Percentiles rank a stretch among this genome's conserved stretches.
These are phyloP conservation scores for Calonectria montana DNA, from an alignment of 2,329 filamentous ascomycete genomes.

Conservation along the genomic window DNA sequence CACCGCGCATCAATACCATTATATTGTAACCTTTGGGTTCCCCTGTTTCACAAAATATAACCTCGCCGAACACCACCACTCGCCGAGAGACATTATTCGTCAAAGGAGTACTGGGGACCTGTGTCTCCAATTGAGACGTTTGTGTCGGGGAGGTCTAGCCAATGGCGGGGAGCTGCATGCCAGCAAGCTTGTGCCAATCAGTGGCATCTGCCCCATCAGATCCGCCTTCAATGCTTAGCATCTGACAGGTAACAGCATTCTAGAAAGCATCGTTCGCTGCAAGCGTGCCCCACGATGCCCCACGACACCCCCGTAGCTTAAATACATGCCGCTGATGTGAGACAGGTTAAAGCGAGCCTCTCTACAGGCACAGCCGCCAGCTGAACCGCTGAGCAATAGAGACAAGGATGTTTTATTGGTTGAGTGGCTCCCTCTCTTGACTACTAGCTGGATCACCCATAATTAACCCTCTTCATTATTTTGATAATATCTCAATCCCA, in stretches of 20 bases:
- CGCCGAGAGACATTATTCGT: background rate
- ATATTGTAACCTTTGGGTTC: background rate
- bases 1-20: background rate
- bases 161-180: background rate
- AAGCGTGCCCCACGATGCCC: background rate
- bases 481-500: too few relatives aligned
- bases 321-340: background rate
- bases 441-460: too few relatives aligned
- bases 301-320: background rate
- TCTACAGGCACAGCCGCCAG: background rate
- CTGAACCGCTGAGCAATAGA: background rate
- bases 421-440: too few relatives aligned
- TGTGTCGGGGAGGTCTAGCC: background rate
- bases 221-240: background rate
- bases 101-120: background rate
- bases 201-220: background rate
- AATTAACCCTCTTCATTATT: too few relatives aligned
- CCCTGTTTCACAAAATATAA: background rate
- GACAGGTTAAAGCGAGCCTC: too few relatives aligned
- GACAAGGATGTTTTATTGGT: background rate
- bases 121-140: background rate
- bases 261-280: background rate
- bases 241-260: background rate
- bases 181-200: background rate
- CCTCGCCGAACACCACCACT: background rate